phyloP scores from a whole-genome alignment of 2,329 filamentous ascomycete genomes.

The Penicillium hesseltinei region DNA sequence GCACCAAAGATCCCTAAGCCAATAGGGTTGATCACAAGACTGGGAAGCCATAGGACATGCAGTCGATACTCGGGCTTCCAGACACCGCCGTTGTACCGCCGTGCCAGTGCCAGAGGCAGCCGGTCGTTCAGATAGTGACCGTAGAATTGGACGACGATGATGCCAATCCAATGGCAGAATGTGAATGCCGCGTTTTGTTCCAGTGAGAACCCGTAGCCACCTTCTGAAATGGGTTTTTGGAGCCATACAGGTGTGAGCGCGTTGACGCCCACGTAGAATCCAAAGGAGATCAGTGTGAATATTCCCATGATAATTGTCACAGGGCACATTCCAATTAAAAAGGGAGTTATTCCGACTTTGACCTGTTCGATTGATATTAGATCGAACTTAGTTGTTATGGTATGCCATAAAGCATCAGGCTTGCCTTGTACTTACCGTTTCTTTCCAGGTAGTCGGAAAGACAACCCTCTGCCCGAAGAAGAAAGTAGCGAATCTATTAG shows the following conservation, averaged over 20 bases:
- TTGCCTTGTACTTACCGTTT: slow-evolving; percentile 18
- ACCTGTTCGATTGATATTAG: slow-evolving; percentile 10
- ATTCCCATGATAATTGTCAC: slow-evolving; percentile 40
- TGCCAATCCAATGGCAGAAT: slow-evolving; percentile 44
- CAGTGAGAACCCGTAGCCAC: slow-evolving; percentile 46
- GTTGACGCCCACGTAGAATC: slow-evolving; percentile 36
- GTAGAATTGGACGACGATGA: slow-evolving; percentile 37
- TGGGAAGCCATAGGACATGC: slow-evolving; percentile 29
- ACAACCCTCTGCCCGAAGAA: slow-evolving; percentile 26
- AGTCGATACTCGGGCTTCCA: slow-evolving; percentile 40
- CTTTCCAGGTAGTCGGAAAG: slow-evolving; percentile 22
- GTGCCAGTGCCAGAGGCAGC: slow-evolving; percentile 37
- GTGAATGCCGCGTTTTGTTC: slow-evolving; percentile 42
- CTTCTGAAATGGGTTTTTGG: slow-evolving; percentile 35
- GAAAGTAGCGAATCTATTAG: slow-evolving; percentile 29
- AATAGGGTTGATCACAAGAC: slow-evolving; percentile 29
- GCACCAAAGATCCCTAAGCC: slow-evolving; percentile 40
- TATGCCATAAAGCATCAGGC: not conserved
- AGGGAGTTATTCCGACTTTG: slow-evolving; percentile 22
- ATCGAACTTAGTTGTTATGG: not conserved
- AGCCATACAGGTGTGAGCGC: slow-evolving; percentile 41
- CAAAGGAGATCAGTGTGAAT: slow-evolving; percentile 40
- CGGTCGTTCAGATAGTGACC: slow-evolving; percentile 42
- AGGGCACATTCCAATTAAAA: slow-evolving; percentile 35
- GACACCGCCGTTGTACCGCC: slow-evolving; percentile 26